Conservation (phyloP, 73 alveolate species). For the Durusdinium trenchii region DNA sequence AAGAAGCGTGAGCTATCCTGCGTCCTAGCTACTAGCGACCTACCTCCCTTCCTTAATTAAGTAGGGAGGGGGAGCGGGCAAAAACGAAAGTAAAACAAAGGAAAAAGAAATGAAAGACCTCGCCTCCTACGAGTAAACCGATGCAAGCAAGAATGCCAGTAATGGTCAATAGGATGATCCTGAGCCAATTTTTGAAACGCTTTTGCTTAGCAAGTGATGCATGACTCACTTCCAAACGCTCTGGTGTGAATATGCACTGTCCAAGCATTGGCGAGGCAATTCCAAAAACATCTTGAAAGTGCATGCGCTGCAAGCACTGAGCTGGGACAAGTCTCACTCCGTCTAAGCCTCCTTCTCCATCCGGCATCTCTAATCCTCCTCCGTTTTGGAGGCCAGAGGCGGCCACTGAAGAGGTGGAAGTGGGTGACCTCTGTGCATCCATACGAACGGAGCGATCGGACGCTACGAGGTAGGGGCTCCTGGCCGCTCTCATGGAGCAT, state of each 20-base stretch:
- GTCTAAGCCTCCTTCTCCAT: neutral
- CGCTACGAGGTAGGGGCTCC: no score
- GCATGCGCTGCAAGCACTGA: neutral
- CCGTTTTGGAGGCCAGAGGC: no score
- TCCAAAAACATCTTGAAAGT: neutral
- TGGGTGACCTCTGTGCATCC: no score
- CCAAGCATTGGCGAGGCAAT: neutral
- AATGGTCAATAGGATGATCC: constrained; percentile 18
- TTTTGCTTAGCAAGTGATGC: neutral
- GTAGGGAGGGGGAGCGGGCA: no score
- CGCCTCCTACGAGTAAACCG: constrained; percentile 29
- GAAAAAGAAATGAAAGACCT: neutral
- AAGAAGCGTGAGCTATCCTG: no score
- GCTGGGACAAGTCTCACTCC: constrained; percentile 24
- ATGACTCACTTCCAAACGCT: neutral
- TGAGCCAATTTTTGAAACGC: neutral
- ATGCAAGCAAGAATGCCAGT: constrained; percentile 18
- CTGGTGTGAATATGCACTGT: neutral
- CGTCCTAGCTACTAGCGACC: no score
- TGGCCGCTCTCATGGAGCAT: no score
- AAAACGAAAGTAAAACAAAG: neutral
- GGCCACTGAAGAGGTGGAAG: no score
- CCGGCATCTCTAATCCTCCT: no score
- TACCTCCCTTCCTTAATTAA: no score
- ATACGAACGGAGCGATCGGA: no score